phyloP scores from a whole-genome alignment of 805 yeast genomes.

The Candida ficus region DNA sequence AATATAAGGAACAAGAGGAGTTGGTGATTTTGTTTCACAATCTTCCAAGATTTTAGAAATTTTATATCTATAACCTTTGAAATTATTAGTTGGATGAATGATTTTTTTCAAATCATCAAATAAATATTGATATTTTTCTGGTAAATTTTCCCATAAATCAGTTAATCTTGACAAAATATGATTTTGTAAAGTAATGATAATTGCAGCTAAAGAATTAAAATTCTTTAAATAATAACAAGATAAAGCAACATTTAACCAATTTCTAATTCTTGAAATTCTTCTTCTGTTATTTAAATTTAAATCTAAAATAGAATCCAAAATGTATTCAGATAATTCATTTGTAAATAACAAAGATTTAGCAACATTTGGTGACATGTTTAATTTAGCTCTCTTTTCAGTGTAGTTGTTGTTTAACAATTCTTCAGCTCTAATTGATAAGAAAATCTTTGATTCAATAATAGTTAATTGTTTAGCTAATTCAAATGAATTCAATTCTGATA shows the following conservation, averaged over 20 bases:
- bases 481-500: constrained; percentile 52
- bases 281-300: constrained; percentile 42
- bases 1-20: constrained; percentile 73
- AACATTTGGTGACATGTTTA: constrained; percentile 59
- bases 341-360: constrained; percentile 61
- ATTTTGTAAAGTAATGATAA: constrained; percentile 71
- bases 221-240: constrained; percentile 70
- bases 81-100: constrained; percentile 72
- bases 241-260: constrained; percentile 71
- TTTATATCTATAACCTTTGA: constrained; percentile 60
- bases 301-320: constrained; percentile 60
- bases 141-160: constrained; percentile 53
- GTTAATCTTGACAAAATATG: constrained; percentile 60
- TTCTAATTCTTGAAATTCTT: constrained; percentile 50
- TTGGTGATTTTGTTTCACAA: constrained; percentile 31
- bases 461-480: constrained; percentile 78
- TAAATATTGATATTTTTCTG: constrained; percentile 55
- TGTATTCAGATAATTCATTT: constrained; percentile 66
- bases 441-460: constrained; percentile 62
- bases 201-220: constrained; percentile 74
- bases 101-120: constrained; percentile 62
- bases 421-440: constrained; percentile 55
- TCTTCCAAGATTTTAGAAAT: constrained; percentile 47
- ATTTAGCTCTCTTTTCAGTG: constrained; percentile 52
- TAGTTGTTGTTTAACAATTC: constrained; percentile 65